Evolutionary conservation across 768 basidiomycete species (phyloP).

Genomic region (Tulasnella sp.): DNA sequence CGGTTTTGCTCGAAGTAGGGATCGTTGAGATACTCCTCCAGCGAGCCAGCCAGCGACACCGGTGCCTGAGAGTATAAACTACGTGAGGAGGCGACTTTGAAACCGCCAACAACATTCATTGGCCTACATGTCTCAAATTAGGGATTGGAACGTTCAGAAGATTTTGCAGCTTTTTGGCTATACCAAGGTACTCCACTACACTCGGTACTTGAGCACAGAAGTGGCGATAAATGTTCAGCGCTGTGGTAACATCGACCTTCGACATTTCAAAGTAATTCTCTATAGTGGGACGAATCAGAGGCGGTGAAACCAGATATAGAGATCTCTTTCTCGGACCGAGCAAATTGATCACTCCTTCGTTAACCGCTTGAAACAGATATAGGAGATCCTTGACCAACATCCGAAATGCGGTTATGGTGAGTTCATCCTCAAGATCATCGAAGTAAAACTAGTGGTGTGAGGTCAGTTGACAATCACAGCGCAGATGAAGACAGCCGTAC

Average conservation of each 20-base stretch:
- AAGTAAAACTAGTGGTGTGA: conserved; percentile 68
- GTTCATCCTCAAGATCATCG: conserved; percentile 88
- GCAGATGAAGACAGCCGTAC: conserved; percentile 47
- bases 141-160: conserved; percentile 91
- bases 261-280: conserved; percentile 99
- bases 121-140: conserved; percentile 71
- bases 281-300: conserved; percentile 28
- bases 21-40: conserved; percentile 95
- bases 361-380: conserved; percentile 91
- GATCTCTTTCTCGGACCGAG: conserved; percentile 38
- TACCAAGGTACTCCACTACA: conserved; percentile 82
- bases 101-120: neutral
- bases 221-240: conserved; percentile 81
- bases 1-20: conserved; percentile 96
- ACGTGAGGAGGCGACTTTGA: neutral
- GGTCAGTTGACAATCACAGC: neutral
- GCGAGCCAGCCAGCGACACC: conserved; percentile 83
- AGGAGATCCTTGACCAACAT: conserved; percentile 96
- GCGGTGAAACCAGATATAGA: neutral
- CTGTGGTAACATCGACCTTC: conserved; percentile 79
- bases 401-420: conserved; percentile 79
- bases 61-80: conserved; percentile 59
- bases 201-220: conserved; percentile 93
- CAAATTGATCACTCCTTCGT: conserved; percentile 75
- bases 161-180: conserved; percentile 90